A percentile compares a stretch with the other conserved stretches of the same genome.
Conservation (phyloP, 495 filamentous ascomycete species). For the Tuber borchii region DNA sequence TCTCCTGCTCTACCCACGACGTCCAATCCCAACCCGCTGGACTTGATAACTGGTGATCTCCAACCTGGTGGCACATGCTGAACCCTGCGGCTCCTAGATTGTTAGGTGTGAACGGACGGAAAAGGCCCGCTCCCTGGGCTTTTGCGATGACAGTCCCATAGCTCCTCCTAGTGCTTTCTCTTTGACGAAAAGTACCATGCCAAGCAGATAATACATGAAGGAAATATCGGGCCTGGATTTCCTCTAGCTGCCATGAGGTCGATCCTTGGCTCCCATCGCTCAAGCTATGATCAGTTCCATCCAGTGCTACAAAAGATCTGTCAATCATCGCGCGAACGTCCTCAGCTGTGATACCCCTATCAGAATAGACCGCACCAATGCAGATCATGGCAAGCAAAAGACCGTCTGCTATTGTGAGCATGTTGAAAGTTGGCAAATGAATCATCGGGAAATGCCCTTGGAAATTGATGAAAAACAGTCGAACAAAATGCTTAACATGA, state of each 20-base stretch:
- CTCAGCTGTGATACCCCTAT: conserved; percentile 47
- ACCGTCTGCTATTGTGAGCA: conserved; percentile 54
- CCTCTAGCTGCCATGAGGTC: conserved; percentile 48
- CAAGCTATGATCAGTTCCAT: conserved; percentile 11
- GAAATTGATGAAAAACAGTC: conserved; percentile 54
- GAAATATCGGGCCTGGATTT: conserved; percentile 56
- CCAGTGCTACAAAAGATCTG: conserved; percentile 30
- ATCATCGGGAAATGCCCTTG: conserved; percentile 64
- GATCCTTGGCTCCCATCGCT: neutral
- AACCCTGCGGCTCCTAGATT: conserved; percentile 36
- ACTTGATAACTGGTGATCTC: conserved; percentile 4
- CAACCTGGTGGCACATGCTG: conserved; percentile 45
- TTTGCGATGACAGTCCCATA: conserved; percentile 52
- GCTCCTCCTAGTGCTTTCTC: conserved; percentile 50
- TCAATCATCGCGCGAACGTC: conserved; percentile 58
- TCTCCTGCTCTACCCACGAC: conserved; percentile 62
- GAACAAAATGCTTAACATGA: conserved; percentile 58
- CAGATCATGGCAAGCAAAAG: conserved; percentile 58
- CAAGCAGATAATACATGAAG: conserved; percentile 55
- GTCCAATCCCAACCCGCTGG: conserved; percentile 47
- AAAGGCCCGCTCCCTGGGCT: conserved; percentile 49
- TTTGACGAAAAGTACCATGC: conserved; percentile 57
- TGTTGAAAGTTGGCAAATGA: conserved; percentile 61
- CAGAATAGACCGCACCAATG: conserved; percentile 62
- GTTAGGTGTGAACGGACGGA: conserved; percentile 42